These are phyloP conservation scores for Castanea crenata DNA, from an alignment of 306 rosid species.

Conservation along the genomic window DNA sequence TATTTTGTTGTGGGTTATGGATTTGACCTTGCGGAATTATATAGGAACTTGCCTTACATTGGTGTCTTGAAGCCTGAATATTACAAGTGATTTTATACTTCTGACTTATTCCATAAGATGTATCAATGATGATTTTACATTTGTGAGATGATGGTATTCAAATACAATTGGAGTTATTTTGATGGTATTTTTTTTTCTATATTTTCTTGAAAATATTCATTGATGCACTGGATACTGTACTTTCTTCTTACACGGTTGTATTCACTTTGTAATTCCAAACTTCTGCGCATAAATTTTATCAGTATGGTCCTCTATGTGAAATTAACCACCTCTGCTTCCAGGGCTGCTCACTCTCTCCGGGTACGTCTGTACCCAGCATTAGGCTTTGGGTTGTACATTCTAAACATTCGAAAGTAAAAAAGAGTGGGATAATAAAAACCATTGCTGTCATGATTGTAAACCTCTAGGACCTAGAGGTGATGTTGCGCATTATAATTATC, in stretches of 20 bases:
- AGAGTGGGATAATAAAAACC: too few species aligned
- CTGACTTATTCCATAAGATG: background rate
- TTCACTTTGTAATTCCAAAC: background rate
- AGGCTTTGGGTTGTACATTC: too few species aligned
- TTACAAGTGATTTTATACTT: slow-evolving; percentile 37
- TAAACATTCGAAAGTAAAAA: too few species aligned
- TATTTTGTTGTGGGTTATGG: slow-evolving; percentile 91
- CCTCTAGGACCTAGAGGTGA: too few species aligned
- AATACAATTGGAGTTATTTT: background rate
- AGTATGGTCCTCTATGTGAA: too few species aligned
- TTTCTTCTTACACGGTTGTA: background rate
- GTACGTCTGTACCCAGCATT: too few species aligned
- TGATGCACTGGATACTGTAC: background rate
- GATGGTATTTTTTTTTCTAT: background rate
- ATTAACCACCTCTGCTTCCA: too few species aligned
- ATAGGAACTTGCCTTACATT: slow-evolving; percentile 82
- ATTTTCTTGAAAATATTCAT: background rate
- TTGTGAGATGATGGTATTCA: background rate
- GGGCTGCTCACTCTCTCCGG: too few species aligned
- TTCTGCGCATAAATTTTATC: too few species aligned
- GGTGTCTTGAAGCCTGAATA: slow-evolving; percentile 84
- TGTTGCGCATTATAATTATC: too few species aligned
- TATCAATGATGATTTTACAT: background rate
- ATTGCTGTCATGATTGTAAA: too few species aligned
- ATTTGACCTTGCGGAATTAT: slow-evolving; percentile 73